These are phyloP conservation scores for Penicillium silybi DNA, from an alignment of 495 filamentous ascomycete genomes.

Conservation along the genomic window DNA sequence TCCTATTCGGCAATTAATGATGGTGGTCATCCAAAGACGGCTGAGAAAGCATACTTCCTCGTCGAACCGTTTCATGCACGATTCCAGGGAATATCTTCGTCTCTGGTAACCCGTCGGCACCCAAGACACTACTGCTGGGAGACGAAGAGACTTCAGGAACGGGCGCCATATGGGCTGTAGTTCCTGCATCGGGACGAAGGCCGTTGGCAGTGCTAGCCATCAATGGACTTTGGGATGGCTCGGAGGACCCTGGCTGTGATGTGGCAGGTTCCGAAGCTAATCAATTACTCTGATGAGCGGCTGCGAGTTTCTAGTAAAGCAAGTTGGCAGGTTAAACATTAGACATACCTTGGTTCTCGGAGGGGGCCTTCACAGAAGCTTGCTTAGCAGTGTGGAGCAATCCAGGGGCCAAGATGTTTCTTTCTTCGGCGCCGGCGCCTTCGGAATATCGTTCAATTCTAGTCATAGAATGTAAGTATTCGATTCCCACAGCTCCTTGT, in stretches of 20 bases:
- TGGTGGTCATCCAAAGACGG: neutral
- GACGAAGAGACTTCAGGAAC: conserved; percentile 4
- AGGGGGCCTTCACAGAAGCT: conserved; percentile 5
- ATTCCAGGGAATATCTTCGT: conserved; percentile 71
- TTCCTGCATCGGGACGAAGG: neutral
- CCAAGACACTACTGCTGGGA: conserved; percentile 7
- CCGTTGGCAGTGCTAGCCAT: neutral
- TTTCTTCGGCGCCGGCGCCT: conserved; percentile 10
- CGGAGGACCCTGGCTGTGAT: neutral
- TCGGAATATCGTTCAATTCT: conserved; percentile 33
- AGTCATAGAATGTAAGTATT: conserved; percentile 1
- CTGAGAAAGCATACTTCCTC: conserved; percentile 36
- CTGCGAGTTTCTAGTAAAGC: no score
- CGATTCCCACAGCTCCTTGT: neutral
- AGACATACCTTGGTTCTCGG: neutral
- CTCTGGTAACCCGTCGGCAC: conserved; percentile 48
- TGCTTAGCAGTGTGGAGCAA: conserved; percentile 18
- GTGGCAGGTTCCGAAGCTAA: neutral
- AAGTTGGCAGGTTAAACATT: no score
- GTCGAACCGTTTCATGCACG: conserved; percentile 55
- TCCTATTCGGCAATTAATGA: neutral
- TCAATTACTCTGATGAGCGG: no score
- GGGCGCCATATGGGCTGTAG: neutral
- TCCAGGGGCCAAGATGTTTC: conserved; percentile 10
- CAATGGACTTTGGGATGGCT: neutral